Percentiles rank a stretch among this genome's conserved stretches.
Evolutionary conservation across 2,329 filamentous ascomycete species (phyloP).

Genomic region (Gliomastix tumulicola): DNA sequence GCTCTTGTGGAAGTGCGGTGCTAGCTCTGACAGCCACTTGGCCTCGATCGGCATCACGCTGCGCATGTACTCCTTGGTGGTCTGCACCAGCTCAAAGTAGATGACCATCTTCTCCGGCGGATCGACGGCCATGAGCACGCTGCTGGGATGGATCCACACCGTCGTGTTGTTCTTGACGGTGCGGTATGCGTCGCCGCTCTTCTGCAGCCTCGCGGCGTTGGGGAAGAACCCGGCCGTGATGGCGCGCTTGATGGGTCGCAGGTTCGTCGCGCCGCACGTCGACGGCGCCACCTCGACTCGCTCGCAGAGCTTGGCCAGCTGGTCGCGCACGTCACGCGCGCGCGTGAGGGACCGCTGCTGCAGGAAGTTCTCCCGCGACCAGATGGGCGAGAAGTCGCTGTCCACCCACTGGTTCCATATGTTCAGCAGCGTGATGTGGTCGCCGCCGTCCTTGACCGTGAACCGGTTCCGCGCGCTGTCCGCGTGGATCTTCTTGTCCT

Average conservation of each 20-base stretch:
- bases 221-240: conserved; percentile 91
- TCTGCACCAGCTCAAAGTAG: conserved; percentile 78
- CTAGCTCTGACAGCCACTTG: conserved; percentile 81
- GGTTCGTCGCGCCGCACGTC: conserved; percentile 61
- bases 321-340: conserved; percentile 85
- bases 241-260: conserved; percentile 73
- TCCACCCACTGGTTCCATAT: conserved; percentile 97
- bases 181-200: conserved; percentile 80
- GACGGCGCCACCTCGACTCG: conserved; percentile 77
- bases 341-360: conserved; percentile 86
- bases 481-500: conserved; percentile 95
- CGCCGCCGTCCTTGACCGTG: conserved; percentile 83
- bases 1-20: conserved; percentile 91
- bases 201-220: conserved; percentile 78
- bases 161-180: conserved; percentile 86
- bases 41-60: conserved; percentile 78
- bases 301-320: conserved; percentile 87
- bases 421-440: conserved; percentile 82
- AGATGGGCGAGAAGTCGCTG: conserved; percentile 79
- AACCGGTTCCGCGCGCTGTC: conserved; percentile 86
- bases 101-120: conserved; percentile 76
- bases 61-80: conserved; percentile 88
- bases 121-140: conserved; percentile 69
- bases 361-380: conserved; percentile 88
- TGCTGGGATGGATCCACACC: conserved; percentile 87